Conservation (phyloP, 768 basidiomycete species). For the Cystobasidium ongulense region DNA sequence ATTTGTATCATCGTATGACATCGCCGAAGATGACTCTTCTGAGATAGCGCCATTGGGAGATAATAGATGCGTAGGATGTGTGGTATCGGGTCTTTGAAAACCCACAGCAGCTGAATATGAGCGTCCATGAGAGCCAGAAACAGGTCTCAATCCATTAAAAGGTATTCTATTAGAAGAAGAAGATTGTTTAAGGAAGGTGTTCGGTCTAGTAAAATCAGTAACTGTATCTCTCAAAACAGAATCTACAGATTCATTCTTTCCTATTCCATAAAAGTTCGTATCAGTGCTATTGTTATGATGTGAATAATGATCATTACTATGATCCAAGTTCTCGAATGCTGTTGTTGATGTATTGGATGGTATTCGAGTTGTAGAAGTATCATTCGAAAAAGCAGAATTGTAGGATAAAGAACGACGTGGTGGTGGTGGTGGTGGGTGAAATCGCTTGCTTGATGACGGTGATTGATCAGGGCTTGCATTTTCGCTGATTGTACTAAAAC, state of each 20-base stretch:
- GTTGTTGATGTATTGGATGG: constrained; percentile 32
- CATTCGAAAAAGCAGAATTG: background rate
- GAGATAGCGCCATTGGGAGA: constrained; percentile 11
- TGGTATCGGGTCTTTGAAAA: background rate
- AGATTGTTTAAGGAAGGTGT: background rate
- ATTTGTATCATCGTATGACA: background rate
- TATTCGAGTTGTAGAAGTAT: constrained; percentile 8
- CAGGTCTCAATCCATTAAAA: background rate
- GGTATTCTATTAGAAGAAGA: background rate
- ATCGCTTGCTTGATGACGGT: background rate
- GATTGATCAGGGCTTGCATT: background rate
- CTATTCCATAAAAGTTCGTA: constrained; percentile 34
- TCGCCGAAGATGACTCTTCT: background rate
- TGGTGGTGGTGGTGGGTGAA: background rate
- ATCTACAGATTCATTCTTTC: constrained; percentile 41
- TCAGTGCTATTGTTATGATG: background rate
- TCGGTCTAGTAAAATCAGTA: background rate
- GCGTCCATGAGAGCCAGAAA: background rate
- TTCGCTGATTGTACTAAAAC: constrained; percentile 24
- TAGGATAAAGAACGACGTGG: background rate
- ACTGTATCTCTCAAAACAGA: constrained; percentile 32
- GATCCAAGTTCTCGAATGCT: constrained; percentile 21
- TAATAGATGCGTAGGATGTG: background rate
- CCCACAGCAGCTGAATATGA: background rate
- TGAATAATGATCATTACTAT: background rate